A percentile compares a stretch with the other conserved stretches of the same genome.
Evolutionary conservation across 257 asterid species (phyloP).

Genomic region (Solanum ossicruentum): DNA sequence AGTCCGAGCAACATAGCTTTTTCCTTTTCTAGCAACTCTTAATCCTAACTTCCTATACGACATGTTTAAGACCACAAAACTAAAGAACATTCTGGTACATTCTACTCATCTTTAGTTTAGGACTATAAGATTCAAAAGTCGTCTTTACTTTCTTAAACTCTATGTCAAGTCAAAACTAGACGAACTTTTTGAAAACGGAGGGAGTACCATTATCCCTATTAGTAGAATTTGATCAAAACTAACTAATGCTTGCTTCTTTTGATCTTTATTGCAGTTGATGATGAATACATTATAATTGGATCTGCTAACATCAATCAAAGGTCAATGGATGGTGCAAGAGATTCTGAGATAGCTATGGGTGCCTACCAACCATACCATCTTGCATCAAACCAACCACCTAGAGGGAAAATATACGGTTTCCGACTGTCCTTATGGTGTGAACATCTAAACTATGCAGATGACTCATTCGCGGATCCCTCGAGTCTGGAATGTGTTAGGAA

Average conservation of each 20-base stretch:
- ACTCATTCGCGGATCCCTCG: constrained; percentile 30
- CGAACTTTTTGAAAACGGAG: not conserved
- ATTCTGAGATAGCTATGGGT: constrained; percentile 88
- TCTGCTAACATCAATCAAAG: constrained; percentile 93
- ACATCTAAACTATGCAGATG: constrained; percentile 29
- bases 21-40: not conserved
- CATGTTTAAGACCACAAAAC: not conserved
- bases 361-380: constrained; percentile 73
- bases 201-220: not conserved
- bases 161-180: not conserved
- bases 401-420: constrained; percentile 45
- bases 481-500: constrained; percentile 41
- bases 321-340: constrained; percentile 90
- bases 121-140: not conserved
- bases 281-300: constrained; percentile 82
- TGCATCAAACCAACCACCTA: constrained; percentile 16
- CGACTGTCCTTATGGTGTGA: constrained; percentile 77
- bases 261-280: constrained; percentile 42
- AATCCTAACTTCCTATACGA: not conserved
- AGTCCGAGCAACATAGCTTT: not conserved
- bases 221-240: not conserved
- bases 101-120: not conserved
- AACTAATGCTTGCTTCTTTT: not conserved
- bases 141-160: not conserved
- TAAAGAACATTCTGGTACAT: not conserved